Evolutionary conservation across 805 yeast genomes (phyloP), one percentile per base, ranked within the genome.

Genomic region (Kodamaea laetipori): DNA sequence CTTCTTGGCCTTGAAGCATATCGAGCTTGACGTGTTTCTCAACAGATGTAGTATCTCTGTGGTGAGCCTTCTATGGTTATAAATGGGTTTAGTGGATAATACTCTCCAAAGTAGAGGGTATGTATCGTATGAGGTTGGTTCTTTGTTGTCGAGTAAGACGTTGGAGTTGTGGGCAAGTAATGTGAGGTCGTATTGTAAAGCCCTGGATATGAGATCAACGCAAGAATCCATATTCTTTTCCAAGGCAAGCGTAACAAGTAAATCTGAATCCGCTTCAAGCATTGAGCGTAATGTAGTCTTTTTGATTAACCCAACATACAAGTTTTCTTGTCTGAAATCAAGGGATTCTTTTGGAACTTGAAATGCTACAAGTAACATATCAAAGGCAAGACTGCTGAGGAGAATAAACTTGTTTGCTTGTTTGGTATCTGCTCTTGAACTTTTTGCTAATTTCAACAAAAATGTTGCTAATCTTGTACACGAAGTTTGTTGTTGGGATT

Each of bases 401-500:
- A 30, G n/a, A 7, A n/a, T 13, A 21, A 19, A 23, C 13, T 38
- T 38, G 19, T 35, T 23, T 10, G 19, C 6, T 12, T 30, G n/a
- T 7, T 30, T 30, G 34, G 18, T 23, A n/a, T 13, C 19, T n/a
- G 11, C 10, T 23, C 23, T 26, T 13, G 31, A 11, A 19, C 39
- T 26, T 16, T 32, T 37, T 4, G 33, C 39, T 7, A 32, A 18
- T 11, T 45, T 72, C 24, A 80, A 61, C 39, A 80, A 68, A 50
- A 67, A 73, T 37, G 72, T 67, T 8, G 82, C 76, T 4, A 80
- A 59, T 40, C 75, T 76, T 35, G 80, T 75, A 2, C 76, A 74
- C 40, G 80, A 70, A 32, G 78, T 78, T 27, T 78, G 78, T 39
- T 67, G 67, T 46, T 80, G 82, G 0, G 83, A 61, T 1, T 68